phyloP scores from a whole-genome alignment of 768 basidiomycete species.

The Leccinum barrowsii region DNA sequence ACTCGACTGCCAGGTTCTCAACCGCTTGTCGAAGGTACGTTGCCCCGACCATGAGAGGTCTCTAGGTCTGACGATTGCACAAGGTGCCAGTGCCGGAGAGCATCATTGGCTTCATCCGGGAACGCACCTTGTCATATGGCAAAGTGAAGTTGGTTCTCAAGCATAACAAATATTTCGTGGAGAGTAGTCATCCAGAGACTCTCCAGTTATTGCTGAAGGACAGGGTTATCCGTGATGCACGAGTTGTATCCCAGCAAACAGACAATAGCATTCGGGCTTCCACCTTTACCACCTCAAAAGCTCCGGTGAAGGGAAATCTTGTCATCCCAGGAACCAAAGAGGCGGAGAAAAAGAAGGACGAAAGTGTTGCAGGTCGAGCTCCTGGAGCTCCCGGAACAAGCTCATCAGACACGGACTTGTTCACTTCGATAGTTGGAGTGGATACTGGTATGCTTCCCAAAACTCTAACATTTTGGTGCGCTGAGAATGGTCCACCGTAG shows the following conservation, averaged over 20 bases:
- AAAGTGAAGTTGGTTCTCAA: slow-evolving; percentile 98
- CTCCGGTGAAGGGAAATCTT: slow-evolving; percentile 77
- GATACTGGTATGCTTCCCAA: slow-evolving; percentile 61
- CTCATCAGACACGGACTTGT: slow-evolving; percentile 68
- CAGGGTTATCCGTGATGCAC: slow-evolving; percentile 76
- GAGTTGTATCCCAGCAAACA: slow-evolving; percentile 64
- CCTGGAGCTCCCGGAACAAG: slow-evolving; percentile 26
- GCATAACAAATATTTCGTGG: slow-evolving; percentile 96
- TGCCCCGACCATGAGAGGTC: slow-evolving; percentile 1
- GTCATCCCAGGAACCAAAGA: slow-evolving; percentile 85
- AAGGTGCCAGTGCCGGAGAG: slow-evolving; percentile 91
- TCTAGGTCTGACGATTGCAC: slow-evolving; percentile 3
- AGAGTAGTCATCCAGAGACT: slow-evolving; percentile 92
- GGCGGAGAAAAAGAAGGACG: slow-evolving; percentile 67
- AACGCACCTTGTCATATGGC: slow-evolving; percentile 93
- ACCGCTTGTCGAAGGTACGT: slow-evolving; percentile 68
- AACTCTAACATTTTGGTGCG: background rate
- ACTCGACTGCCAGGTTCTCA: slow-evolving; percentile 56
- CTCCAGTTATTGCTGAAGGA: slow-evolving; percentile 87
- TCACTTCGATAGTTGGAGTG: slow-evolving; percentile 95
- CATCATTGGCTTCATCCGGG: slow-evolving; percentile 83
- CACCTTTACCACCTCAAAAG: slow-evolving; percentile 77
- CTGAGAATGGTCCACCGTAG: slow-evolving; percentile 37
- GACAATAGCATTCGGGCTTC: slow-evolving; percentile 74
- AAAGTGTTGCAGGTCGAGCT: slow-evolving; percentile 36